These are phyloP conservation scores for Arthrobotrys sphaeroides DNA, from an alignment of 2,329 filamentous ascomycete genomes.

Conservation along the genomic window DNA sequence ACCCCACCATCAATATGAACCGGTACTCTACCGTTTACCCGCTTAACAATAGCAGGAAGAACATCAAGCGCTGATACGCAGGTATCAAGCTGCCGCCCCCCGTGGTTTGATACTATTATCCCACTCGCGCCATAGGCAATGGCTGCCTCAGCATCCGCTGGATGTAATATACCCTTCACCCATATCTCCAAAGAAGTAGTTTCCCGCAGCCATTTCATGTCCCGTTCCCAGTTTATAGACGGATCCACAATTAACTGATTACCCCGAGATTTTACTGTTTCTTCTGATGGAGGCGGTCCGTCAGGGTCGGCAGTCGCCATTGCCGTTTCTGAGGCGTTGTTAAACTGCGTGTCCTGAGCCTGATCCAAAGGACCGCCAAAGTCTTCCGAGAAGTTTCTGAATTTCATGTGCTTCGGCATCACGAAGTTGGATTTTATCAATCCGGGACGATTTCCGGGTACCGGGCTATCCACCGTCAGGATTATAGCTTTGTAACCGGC, in stretches of 20 bases:
- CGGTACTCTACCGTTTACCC: conserved; percentile 69
- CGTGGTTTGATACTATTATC: conserved; percentile 70
- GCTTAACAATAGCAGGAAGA: conserved; percentile 69
- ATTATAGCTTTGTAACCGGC: conserved; percentile 68
- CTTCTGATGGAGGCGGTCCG: not conserved
- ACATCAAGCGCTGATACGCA: conserved; percentile 67
- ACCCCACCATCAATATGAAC: conserved; percentile 72
- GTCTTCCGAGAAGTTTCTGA: conserved; percentile 62
- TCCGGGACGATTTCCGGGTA: conserved; percentile 67
- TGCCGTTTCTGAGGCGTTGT: not conserved
- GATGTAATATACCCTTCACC: conserved; percentile 65
- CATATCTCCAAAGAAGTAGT: conserved; percentile 66
- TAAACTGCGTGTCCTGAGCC: not conserved
- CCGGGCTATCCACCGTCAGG: conserved; percentile 67
- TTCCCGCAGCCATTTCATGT: conserved; percentile 65
- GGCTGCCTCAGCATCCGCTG: conserved; percentile 65
- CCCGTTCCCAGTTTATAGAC: conserved; percentile 65
- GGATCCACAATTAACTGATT: conserved; percentile 58
- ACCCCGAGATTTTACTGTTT: not conserved
- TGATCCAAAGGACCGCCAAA: conserved; percentile 42
- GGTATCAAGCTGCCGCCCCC: conserved; percentile 69
- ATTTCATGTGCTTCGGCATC: conserved; percentile 63
- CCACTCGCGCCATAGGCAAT: conserved; percentile 64
- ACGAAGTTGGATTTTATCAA: conserved; percentile 67
- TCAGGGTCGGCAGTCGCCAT: not conserved